Evolutionary conservation across 2,329 filamentous ascomycete species (phyloP), one percentile per base, ranked within the genome.

Genomic region (Ophiocordyceps robertsii): DNA sequence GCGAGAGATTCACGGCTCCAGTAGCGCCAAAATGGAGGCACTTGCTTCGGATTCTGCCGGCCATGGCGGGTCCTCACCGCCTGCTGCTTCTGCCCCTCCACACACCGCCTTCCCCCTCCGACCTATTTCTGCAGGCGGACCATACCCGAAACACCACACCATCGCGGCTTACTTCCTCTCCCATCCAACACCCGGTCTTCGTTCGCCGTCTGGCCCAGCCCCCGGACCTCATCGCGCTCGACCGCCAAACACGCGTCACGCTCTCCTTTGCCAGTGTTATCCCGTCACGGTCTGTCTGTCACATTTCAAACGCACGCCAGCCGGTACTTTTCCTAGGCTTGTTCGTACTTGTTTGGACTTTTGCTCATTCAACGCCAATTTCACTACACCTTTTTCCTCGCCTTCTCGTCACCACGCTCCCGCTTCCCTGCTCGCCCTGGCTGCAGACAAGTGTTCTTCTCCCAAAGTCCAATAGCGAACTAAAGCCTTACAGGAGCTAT

Each of bases 401-500:
- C 12, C 8, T 35, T n/a, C n/a, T 12, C 16, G 14, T n/a, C 12
- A 27, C 31, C 21, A 33, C 13, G 2, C 33, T 12, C 10, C 17
- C 31, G 10, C 19, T 14, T 29, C 19, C 29, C 19, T 13, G n/a
- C 29, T 29, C 29, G 14, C 36, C 37, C 12, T 27, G 32, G 14
- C 17, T 29, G 44, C 47, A 42, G 43, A 48, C 46, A 51, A 49
- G 47, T 49, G 43, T 46, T 49, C 47, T 49, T 17, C 30, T 32
- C n/a, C 39, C 13, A 27, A 27, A 14, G 19, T 36, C 39, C 13
- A 10, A 19, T 39, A 40, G 41, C 42, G 41, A 45, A 46, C 33
- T 43, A 41, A 39, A 40, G 41, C 35, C 32, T 29, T 35, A 30
- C 27, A 19, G 38, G 27, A 40, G 37, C 33, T 41, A 73, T 73